phyloP scores from a whole-genome alignment of 208 protist species.

The Acanthamoeba sp. region DNA sequence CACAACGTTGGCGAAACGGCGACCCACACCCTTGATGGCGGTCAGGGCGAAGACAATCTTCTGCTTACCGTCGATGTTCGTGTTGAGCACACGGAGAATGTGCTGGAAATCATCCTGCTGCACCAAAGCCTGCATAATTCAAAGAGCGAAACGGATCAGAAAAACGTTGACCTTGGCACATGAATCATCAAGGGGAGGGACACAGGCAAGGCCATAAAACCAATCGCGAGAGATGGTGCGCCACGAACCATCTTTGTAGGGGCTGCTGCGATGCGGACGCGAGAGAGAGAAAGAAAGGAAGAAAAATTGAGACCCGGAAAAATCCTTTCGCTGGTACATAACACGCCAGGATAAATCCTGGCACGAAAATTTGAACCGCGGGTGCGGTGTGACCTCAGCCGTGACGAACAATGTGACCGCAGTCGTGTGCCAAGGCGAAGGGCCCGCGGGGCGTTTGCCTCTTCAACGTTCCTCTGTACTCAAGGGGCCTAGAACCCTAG shows the following conservation, averaged over 20 bases:
- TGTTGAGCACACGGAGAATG: constrained; percentile 99
- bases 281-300: constrained; percentile 67
- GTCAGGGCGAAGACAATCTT: constrained; percentile 99
- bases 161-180: no score
- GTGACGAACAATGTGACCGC: no score
- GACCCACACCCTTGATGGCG: constrained; percentile 99
- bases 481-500: no score
- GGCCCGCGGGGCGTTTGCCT: no score
- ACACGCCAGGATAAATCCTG: neutral
- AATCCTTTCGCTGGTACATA: neutral
- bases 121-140: constrained; percentile 85
- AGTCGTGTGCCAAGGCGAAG: no score
- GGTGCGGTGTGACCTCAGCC: no score
- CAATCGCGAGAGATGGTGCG: neutral
- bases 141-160: neutral
- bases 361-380: no score
- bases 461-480: no score
- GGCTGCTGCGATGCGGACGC: constrained; percentile 53
- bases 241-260: constrained; percentile 1
- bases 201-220: neutral
- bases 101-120: constrained; percentile 97
- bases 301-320: constrained; percentile 37
- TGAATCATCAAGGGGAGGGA: no score
- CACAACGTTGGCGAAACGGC: constrained; percentile 98
- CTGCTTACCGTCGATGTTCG: constrained; percentile 98